phyloP scores from a whole-genome alignment of 2,329 filamentous ascomycete species.

The Waltergamsia citrina region DNA sequence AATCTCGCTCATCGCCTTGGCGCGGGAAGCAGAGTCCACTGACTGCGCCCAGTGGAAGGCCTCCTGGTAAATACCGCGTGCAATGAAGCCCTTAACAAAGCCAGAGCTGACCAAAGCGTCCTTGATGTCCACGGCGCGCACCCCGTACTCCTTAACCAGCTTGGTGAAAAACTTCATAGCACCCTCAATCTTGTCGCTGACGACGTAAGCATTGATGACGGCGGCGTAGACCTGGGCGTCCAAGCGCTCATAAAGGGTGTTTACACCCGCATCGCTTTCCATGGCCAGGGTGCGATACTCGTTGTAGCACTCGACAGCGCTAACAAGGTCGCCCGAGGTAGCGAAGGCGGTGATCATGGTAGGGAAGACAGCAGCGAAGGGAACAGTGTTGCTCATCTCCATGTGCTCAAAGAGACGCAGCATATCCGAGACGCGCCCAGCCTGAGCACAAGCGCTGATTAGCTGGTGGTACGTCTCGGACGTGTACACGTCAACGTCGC shows the following conservation, averaged over 20 bases:
- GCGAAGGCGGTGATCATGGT: conserved; percentile 95
- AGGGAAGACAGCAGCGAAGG: conserved; percentile 75
- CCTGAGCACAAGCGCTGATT: conserved; percentile 77
- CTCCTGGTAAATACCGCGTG: conserved; percentile 59
- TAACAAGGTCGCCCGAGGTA: conserved; percentile 68
- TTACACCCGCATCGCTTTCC: conserved; percentile 65
- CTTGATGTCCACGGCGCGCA: conserved; percentile 53
- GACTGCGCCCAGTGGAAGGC: conserved; percentile 65
- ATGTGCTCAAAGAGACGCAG: conserved; percentile 84
- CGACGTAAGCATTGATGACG: conserved; percentile 82
- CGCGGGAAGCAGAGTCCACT: conserved; percentile 48
- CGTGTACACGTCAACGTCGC: conserved; percentile 58
- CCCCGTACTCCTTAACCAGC: conserved; percentile 55
- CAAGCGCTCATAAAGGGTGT: conserved; percentile 58
- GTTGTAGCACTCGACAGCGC: conserved; percentile 90
- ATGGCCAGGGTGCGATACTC: conserved; percentile 89
- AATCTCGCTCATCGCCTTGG: conserved; percentile 61
- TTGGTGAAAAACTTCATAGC: conserved; percentile 80
- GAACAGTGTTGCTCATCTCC: conserved; percentile 65
- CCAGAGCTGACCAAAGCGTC: conserved; percentile 64
- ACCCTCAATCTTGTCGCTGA: conserved; percentile 69
- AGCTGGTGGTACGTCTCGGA: conserved; percentile 77
- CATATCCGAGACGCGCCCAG: conserved; percentile 80
- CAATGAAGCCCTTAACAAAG: conserved; percentile 69
- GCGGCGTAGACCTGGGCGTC: conserved; percentile 84